Base-by-base conservation (phyloP, 2,329 filamentous ascomycete species). In the Colletotrichum sansevieriae region DNA sequence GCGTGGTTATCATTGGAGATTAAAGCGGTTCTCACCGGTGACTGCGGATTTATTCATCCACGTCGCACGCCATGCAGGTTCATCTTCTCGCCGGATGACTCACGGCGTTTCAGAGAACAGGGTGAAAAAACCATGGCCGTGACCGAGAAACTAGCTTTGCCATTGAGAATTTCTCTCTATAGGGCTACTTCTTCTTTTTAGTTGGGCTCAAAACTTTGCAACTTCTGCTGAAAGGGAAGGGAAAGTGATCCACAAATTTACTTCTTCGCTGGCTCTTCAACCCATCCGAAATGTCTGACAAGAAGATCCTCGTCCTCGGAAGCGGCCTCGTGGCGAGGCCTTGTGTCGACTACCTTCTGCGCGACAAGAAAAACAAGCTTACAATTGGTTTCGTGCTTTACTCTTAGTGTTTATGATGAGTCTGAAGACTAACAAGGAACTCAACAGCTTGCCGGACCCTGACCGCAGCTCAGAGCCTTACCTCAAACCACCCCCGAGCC, bases 311-410 rank as follows among this genome's bases (percentile, higher is more conserved):
- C 4, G 25, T 73, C 1, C 67, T 73, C 8, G 71, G 71, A 1
- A 73, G 72, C 41, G 72, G 71, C 46, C 47, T 64, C 22, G 70
- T 73, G 0, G 68, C 68, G 3, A 73, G 71, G 55, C 71, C 72
- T 49, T 73, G 72, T 29, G 62, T 73, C 9, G 66, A 72, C 7
- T 72, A 70, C 25, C 66, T 73, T 10, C 56, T 73, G 5, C 68
- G 72, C 3, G 43, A 65, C 8, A 8, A 41, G 4, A 18, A 18
- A 2, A 74, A 73, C 47, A 20, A n/a, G 3, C 18, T 73, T 4
- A 74, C 71, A 25, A 61, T 72, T 22, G 72, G 72, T 47, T 4
- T 3, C 5, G 47, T 15, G 6, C 18, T n/a, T 2, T 33, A 25
- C 1, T 13, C 54, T 44, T 49, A 2, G 6, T 25, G 25, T 13